Evolutionary conservation across 139 green algal genomes (phyloP).

Genomic region (Volvox reticuliferus): DNA sequence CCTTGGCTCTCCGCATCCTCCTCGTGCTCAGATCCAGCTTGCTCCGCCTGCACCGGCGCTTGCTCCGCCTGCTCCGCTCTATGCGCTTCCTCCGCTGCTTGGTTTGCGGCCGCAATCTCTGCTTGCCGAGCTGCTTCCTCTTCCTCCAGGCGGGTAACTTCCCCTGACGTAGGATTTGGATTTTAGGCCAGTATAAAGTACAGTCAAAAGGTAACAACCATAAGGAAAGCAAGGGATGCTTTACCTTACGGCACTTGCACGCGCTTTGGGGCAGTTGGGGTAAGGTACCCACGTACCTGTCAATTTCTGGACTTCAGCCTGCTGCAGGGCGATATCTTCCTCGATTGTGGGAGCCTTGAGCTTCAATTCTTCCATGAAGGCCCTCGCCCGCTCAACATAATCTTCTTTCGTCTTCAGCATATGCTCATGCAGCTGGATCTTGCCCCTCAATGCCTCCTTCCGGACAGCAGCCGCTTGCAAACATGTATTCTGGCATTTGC

Average conservation of each 20-base stretch:
- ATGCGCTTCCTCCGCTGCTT: not conserved
- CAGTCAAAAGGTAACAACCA: not conserved
- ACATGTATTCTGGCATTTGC: conserved; percentile 87
- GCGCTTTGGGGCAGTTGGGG: no score
- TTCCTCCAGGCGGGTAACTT: conserved; percentile 40
- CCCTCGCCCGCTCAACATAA: conserved; percentile 13
- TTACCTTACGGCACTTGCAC: not conserved
- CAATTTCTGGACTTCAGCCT: conserved; percentile 43
- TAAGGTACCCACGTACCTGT: conserved; percentile 34
- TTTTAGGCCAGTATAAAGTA: not conserved
- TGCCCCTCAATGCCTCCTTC: conserved; percentile 59
- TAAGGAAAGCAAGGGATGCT: no score
- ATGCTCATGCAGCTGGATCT: conserved; percentile 59
- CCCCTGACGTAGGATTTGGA: not conserved
- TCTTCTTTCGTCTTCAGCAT: conserved; percentile 61
- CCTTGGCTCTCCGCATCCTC: not conserved
- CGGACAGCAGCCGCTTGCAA: conserved; percentile 68
- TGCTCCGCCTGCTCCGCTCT: not conserved
- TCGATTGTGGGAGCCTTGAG: conserved; percentile 53
- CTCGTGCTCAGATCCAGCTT: not conserved
- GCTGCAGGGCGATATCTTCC: conserved; percentile 52
- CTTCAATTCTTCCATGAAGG: conserved; percentile 34
- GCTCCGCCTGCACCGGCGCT: not conserved
- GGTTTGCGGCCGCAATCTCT: conserved; percentile 45
- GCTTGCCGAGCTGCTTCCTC: conserved; percentile 39